phyloP scores from a whole-genome alignment of 2,329 filamentous ascomycete species.

The Cryphonectria japonica region DNA sequence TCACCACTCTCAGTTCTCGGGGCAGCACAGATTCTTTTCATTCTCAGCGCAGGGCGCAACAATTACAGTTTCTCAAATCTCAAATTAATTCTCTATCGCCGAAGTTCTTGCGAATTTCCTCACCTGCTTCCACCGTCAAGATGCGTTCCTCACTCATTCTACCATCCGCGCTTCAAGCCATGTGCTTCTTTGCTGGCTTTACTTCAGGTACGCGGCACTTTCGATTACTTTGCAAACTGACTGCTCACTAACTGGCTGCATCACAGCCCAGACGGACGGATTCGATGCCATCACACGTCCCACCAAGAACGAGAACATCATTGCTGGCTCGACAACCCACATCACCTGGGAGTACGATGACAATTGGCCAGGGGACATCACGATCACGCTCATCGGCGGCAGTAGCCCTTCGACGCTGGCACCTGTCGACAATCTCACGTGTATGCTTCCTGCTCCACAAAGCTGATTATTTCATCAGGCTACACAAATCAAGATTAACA shows the following conservation, averaged over 20 bases:
- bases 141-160: not conserved
- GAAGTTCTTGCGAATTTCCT: not conserved
- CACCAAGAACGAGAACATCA: slow-evolving; percentile 45
- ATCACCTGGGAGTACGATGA: slow-evolving; percentile 54
- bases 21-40: not conserved
- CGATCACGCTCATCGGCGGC: slow-evolving; percentile 61
- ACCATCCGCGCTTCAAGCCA: not conserved
- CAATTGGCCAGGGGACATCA: slow-evolving; percentile 49
- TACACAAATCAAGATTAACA: not conserved
- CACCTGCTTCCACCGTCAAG: not conserved
- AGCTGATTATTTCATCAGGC: not conserved
- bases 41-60: not conserved
- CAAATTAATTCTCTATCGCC: not conserved
- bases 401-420: slow-evolving; percentile 45
- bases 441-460: not conserved
- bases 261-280: slow-evolving; percentile 48
- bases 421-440: slow-evolving; percentile 4
- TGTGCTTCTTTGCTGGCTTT: not conserved
- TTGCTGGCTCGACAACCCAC: slow-evolving; percentile 52
- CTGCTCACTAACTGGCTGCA: not conserved
- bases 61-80: not conserved
- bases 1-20: not conserved
- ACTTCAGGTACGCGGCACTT: not conserved
- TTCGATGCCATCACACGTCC: slow-evolving; percentile 61
- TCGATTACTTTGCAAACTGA: not conserved